phyloP scores from a whole-genome alignment of 2,329 filamentous ascomycete species.

The Ascochyta fabae region DNA sequence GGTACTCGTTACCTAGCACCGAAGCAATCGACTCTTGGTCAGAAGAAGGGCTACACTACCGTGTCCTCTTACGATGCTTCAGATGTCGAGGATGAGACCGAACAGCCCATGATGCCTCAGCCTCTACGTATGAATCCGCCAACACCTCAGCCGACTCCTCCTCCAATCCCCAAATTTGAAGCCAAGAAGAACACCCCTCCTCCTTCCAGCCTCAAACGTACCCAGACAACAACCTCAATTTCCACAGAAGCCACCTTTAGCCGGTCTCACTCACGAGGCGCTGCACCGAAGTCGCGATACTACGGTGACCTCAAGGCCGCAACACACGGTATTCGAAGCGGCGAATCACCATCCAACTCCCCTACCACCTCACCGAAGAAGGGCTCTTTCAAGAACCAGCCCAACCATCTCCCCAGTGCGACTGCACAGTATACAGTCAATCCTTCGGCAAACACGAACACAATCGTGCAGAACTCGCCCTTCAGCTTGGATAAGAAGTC shows the following conservation, averaged over 20 bases:
- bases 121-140: constrained; percentile 58
- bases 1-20: constrained; percentile 21
- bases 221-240: constrained; percentile 33
- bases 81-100: constrained; percentile 36
- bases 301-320: constrained; percentile 57
- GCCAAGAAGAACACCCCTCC: constrained; percentile 26
- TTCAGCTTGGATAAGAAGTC: constrained; percentile 44
- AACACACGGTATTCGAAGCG: constrained; percentile 45
- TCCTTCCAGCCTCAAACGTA: constrained; percentile 28
- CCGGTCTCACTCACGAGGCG: constrained; percentile 34
- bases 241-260: constrained; percentile 41
- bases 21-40: constrained; percentile 33
- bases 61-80: constrained; percentile 38
- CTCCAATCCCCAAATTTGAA: constrained; percentile 30
- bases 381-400: constrained; percentile 20
- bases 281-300: constrained; percentile 52
- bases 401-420: constrained; percentile 34
- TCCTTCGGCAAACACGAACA: constrained; percentile 20
- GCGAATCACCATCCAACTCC: constrained; percentile 32
- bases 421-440: constrained; percentile 43
- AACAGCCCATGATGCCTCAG: constrained; percentile 43
- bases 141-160: constrained; percentile 45
- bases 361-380: constrained; percentile 35
- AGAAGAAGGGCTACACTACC: constrained; percentile 38
- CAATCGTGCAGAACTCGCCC: constrained; percentile 27